Base-by-base conservation (phyloP, 129 eudicot species). In the Artemisia argyi region DNA sequence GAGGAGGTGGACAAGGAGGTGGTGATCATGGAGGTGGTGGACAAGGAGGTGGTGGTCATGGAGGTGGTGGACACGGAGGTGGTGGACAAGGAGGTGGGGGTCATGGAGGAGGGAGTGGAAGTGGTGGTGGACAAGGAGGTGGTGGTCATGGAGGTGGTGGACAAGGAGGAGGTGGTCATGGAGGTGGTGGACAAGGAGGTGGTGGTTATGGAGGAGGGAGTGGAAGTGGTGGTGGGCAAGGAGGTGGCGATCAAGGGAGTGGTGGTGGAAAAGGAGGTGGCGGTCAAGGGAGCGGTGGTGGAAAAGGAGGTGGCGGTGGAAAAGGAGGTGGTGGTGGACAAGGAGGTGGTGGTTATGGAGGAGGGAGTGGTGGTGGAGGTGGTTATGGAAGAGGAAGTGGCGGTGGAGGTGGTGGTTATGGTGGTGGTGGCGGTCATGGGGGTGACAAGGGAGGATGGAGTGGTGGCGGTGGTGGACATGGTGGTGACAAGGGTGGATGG, bases 311-410 rank as follows among this genome's bases (percentile, higher is more conserved):
- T 28, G 75, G 26, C 2, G 26, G 65, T 30, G 65, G 73, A 19
- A 53, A 53, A 3, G 75, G 54, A 26, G 69, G 69, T 17, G 30
- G 61, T 51, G 71, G 63, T 32, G 78, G 71, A 51, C 63, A 73
- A 11, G 78, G 77, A 30, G 6, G 35, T 30, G 35, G 35, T 47
- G 74, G 11, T 10, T 6, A 44, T 17, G 60, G 47, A 42, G 80
- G 81, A 15, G 81, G 81, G 56, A 11, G 81, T 7, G 71, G 71
- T 0, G 0, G 8, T 0, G 42, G 62, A 20, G 71, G 72, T 0
- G 81, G 81, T 69, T 11, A 76, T 69, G n/a, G 81, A 8, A 50
- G 56, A 0, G 76, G 72, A 3, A 75, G 80, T 66, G 69, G 80
- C 0, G 42, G 26, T 1, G 50, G 53, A 5, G 78, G 69, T 19